Conservation (phyloP, 2,329 filamentous ascomycete genomes). For the Colletotrichum sidae region DNA sequence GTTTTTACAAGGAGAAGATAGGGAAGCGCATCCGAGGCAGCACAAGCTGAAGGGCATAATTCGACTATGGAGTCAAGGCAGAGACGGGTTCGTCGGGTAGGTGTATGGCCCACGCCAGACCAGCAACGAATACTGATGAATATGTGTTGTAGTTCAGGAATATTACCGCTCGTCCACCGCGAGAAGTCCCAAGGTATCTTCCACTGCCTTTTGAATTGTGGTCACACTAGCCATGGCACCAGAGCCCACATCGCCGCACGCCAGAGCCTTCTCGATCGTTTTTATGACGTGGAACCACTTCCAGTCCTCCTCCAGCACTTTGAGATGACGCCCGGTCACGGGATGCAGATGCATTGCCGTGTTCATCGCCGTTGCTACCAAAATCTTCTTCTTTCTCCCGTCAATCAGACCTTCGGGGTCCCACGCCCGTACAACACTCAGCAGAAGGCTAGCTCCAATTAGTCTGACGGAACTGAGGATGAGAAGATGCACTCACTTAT, state of each 20-base stretch:
- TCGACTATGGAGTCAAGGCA: too few species aligned
- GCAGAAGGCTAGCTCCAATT: background rate
- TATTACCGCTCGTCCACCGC: too few species aligned
- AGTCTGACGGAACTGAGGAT: background rate
- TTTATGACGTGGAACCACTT: constrained; percentile 78
- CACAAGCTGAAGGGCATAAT: too few species aligned
- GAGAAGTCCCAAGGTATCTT: constrained; percentile 58
- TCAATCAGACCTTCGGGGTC: constrained; percentile 77
- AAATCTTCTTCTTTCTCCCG: constrained; percentile 70
- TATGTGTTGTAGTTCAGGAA: too few species aligned
- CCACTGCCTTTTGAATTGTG: constrained; percentile 76
- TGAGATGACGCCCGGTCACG: constrained; percentile 78
- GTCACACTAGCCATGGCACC: constrained; percentile 88
- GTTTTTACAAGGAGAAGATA: too few species aligned
- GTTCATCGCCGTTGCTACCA: constrained; percentile 89
- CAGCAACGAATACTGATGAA: too few species aligned
- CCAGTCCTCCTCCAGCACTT: constrained; percentile 80
- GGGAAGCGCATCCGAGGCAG: too few species aligned
- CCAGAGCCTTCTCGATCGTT: constrained; percentile 81
- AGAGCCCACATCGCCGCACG: constrained; percentile 85
- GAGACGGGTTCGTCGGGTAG: too few species aligned
- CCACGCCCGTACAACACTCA: constrained; percentile 85
- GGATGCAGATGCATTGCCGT: constrained; percentile 91
- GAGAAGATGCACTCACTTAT: constrained; percentile 58
- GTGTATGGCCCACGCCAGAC: too few species aligned